Evolutionary conservation across 306 rosid species (phyloP).

Genomic region (Vigna trinervia): DNA sequence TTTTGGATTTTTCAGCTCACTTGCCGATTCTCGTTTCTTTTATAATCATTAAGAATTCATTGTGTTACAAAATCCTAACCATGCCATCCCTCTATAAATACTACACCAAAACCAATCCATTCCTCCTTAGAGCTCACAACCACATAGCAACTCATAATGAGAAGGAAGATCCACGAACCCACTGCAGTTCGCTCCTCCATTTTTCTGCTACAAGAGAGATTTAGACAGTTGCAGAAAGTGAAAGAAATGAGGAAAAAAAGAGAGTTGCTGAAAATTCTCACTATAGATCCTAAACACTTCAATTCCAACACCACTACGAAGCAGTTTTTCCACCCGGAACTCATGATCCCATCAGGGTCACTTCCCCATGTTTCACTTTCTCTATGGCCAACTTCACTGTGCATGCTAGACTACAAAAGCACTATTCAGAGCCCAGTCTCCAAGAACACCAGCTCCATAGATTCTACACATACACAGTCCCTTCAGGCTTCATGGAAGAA

Average conservation of each 20-base stretch:
- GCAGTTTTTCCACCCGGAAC: constrained; percentile 54
- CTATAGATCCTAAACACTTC: constrained; percentile 40
- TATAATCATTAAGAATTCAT: constrained; percentile 44
- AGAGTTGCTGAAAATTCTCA: constrained; percentile 53
- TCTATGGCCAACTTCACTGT: constrained; percentile 56
- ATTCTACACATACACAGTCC: constrained; percentile 21
- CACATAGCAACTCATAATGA: constrained; percentile 44
- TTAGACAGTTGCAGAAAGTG: constrained; percentile 73
- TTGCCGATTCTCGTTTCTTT: constrained; percentile 71
- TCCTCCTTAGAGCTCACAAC: not conserved
- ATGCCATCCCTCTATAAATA: constrained; percentile 41
- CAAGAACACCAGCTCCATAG: constrained; percentile 42
- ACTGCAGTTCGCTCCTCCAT: constrained; percentile 63
- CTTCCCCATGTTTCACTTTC: constrained; percentile 58
- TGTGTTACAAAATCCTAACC: constrained; percentile 40
- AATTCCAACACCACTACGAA: constrained; percentile 40
- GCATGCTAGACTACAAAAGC: constrained; percentile 32
- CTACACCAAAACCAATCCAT: constrained; percentile 30
- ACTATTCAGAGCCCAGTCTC: constrained; percentile 39
- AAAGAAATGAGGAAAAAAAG: constrained; percentile 82
- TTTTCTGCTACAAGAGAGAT: constrained; percentile 81
- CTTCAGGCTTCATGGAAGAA: constrained; percentile 44
- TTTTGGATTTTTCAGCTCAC: constrained; percentile 64
- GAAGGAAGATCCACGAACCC: constrained; percentile 51
- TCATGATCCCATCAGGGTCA: constrained; percentile 34